Evolutionary conservation across 2,329 filamentous ascomycete species (phyloP).

Genomic region (Ascochyta pisi): DNA sequence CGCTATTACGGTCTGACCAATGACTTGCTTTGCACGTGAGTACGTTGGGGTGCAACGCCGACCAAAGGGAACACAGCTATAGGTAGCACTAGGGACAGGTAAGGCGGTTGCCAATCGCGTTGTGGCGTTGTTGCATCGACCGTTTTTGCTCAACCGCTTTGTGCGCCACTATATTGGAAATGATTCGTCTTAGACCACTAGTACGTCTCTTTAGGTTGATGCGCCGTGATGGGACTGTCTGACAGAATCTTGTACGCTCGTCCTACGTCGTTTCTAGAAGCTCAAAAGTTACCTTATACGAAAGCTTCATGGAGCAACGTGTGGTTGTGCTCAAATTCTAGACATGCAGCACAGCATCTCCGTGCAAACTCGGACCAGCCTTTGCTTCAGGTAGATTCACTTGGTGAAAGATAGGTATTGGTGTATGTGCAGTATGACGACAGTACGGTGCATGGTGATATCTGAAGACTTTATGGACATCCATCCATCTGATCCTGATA

Average conservation of each 20-base stretch:
- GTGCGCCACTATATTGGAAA: slow-evolving; percentile 21
- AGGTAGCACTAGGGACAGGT: slow-evolving; percentile 4
- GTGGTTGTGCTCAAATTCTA: slow-evolving; percentile 1
- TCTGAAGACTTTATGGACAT: background rate
- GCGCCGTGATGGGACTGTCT: background rate
- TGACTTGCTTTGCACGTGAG: background rate
- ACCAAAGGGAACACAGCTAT: slow-evolving; percentile 8
- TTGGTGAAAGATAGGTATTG: background rate
- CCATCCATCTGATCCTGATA: background rate
- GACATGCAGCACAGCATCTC: background rate
- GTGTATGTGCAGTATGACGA: background rate
- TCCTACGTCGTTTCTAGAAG: slow-evolving; percentile 9
- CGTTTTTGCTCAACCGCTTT: slow-evolving; percentile 6
- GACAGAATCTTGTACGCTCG: slow-evolving; percentile 11
- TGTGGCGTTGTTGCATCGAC: slow-evolving; percentile 19
- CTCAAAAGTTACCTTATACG: slow-evolving; percentile 1
- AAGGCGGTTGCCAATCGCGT: slow-evolving; percentile 16
- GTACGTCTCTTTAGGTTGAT: background rate
- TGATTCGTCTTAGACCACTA: slow-evolving; percentile 7
- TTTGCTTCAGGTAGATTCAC: slow-evolving; percentile 6
- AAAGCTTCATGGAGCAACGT: background rate
- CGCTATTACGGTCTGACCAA: slow-evolving; percentile 1
- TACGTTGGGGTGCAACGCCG: slow-evolving; percentile 6
- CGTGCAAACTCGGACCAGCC: background rate
- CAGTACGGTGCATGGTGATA: background rate